Evolutionary conservation across 768 basidiomycete species (phyloP).

Genomic region (Pisolithus tinctorius): DNA sequence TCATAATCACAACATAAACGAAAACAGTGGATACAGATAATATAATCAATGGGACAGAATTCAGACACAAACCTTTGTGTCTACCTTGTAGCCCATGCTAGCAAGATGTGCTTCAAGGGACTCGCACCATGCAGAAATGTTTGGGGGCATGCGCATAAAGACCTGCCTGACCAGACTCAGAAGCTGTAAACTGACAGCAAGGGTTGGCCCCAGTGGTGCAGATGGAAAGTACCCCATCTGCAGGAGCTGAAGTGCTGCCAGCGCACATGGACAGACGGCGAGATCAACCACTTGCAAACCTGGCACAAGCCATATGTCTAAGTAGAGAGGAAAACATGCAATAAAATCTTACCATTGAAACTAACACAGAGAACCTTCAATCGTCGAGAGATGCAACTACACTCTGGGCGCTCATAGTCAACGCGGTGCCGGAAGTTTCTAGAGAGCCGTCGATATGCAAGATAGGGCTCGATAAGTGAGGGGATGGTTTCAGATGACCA

Average conservation of each 20-base stretch:
- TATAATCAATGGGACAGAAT: too few species aligned
- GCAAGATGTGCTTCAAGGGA: conserved; percentile 19
- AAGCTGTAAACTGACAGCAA: conserved; percentile 28
- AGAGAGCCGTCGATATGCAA: too few species aligned
- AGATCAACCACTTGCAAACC: not conserved
- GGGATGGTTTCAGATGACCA: too few species aligned
- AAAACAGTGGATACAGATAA: too few species aligned
- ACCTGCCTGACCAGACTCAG: conserved; percentile 22
- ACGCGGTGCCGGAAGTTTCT: not conserved
- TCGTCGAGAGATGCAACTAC: not conserved
- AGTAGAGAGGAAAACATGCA: not conserved
- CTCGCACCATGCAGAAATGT: conserved; percentile 21
- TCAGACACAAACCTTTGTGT: conserved; percentile 8
- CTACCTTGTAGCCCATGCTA: conserved; percentile 15
- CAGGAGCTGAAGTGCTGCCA: conserved; percentile 19
- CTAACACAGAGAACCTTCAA: conserved; percentile 1
- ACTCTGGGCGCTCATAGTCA: not conserved
- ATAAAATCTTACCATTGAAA: not conserved
- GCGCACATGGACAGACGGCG: not conserved
- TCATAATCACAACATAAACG: too few species aligned
- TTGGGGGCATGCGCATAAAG: conserved; percentile 21
- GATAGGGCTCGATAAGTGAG: too few species aligned
- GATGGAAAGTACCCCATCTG: conserved; percentile 21
- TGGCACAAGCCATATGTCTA: not conserved
- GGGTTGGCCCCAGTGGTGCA: conserved; percentile 21